Evolutionary conservation across 2,329 filamentous ascomycete species (phyloP), one percentile per base, ranked within the genome.

Genomic region (Ophiocordyceps camponoti-rufipedis): DNA sequence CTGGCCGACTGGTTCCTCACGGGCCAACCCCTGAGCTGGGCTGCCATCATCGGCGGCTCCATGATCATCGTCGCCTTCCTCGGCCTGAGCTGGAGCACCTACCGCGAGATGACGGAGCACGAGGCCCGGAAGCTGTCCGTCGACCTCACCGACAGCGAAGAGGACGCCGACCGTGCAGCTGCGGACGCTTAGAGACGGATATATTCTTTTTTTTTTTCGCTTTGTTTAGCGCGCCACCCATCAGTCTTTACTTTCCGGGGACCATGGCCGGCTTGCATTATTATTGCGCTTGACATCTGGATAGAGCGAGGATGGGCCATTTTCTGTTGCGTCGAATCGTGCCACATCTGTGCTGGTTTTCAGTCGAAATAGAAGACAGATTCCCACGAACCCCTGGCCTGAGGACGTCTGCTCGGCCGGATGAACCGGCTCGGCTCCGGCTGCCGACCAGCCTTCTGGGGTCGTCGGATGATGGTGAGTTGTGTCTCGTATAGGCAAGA

Each of bases 81-180:
- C n/a, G 71, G 94, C 56, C 62, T 98, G 41, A 87, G 80, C 55
- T 95, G 80, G 78, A 91, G 86, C 52, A 95, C 89, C 0, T 98
- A 89, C 64, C 75, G 80, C 44, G 91, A 98, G 66, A 89, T 96
- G 80, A 75, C 79, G 42, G 86, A 94, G 61, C 85, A 94, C 52
- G 74, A 80, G 54, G 71, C 71, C 51, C 79, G 78, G 56, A 78
- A 70, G 54, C 49, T 60, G 40, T 60, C 57, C 6, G 61, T 68
- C 3, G 68, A 71, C 45, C 56, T 68, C 47, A 63, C 64, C 13
- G 67, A 69, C 43, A 68, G 67, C 41, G 67, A 70, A 38, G 67
- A 71, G 45, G 68, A 71, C 44, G 63, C 58, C 18, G 65, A 68
- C 18, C 35, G 35, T 4, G n/a, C 16, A 5, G 35, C n/a, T 11